Conservation (phyloP, 1,284 basidiomycete species). For the Papiliotrema nemorosa region DNA sequence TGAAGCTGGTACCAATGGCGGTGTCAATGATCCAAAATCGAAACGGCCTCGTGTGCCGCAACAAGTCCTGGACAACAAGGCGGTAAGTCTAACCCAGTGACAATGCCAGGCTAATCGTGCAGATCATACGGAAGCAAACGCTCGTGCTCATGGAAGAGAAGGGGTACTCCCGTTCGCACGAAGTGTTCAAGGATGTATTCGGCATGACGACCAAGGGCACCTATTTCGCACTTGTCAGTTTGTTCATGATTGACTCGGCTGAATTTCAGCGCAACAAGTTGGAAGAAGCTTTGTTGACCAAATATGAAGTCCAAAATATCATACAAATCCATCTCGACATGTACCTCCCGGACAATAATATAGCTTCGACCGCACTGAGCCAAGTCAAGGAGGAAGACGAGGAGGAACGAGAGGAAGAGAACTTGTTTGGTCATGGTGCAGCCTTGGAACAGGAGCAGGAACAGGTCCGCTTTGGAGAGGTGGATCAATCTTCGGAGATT, state of each 20-base stretch:
- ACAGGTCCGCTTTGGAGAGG: neutral
- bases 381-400: conserved; percentile 2
- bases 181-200: conserved; percentile 44
- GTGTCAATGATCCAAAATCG: too few species aligned
- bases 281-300: neutral
- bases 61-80: conserved; percentile 42
- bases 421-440: neutral
- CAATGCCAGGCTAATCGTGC: neutral
- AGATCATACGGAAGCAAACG: conserved; percentile 44
- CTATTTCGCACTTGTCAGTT: conserved; percentile 45
- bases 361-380: neutral
- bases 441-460: neutral
- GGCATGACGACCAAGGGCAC: conserved; percentile 38
- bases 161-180: conserved; percentile 29
- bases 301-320: neutral
- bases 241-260: conserved; percentile 15
- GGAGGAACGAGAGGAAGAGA: neutral
- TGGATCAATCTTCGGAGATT: neutral
- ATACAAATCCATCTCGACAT: conserved; percentile 6
- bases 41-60: conserved; percentile 27
- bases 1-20: conserved; percentile 8
- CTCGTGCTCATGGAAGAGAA: conserved; percentile 31
- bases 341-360: conserved; percentile 27
- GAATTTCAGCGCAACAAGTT: conserved; percentile 6
- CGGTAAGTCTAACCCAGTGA: conserved; percentile 17